A percentile compares a stretch with the other conserved stretches of the same genome.
Conservation (phyloP, 2,329 filamentous ascomycete species). For the Penicillium sp. region DNA sequence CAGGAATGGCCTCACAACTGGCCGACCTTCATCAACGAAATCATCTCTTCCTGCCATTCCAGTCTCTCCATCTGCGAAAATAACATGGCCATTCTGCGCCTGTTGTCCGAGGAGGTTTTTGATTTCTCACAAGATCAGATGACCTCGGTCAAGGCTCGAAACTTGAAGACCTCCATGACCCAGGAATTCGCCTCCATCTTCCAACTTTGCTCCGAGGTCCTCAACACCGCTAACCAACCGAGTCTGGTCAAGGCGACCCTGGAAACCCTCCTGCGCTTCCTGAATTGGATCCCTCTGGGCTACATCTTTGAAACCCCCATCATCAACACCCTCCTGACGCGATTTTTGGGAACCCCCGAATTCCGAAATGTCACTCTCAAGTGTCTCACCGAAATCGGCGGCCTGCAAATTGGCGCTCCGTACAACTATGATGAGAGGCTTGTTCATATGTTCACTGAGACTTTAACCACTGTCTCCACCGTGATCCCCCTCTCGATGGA, state of each 20-base stretch:
- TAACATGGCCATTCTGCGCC: conserved; percentile 96
- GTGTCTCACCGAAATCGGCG: conserved; percentile 94
- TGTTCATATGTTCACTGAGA: conserved; percentile 97
- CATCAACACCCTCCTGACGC: conserved; percentile 88
- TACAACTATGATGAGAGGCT: conserved; percentile 90
- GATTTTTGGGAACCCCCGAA: conserved; percentile 89
- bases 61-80: conserved; percentile 98
- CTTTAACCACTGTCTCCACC: conserved; percentile 84
- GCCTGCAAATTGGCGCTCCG: conserved; percentile 77
- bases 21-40: conserved; percentile 99
- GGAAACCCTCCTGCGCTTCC: conserved; percentile 91
- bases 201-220: conserved; percentile 92
- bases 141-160: conserved; percentile 96
- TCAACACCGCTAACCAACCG: conserved; percentile 83
- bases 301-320: conserved; percentile 98
- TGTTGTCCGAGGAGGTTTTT: conserved; percentile 97
- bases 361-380: conserved; percentile 97
- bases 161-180: conserved; percentile 98
- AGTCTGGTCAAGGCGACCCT: conserved; percentile 94
- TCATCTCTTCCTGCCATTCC: conserved; percentile 92
- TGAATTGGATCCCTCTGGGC: conserved; percentile 98
- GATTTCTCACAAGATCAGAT: conserved; percentile 98
- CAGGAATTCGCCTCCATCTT: conserved; percentile 98
- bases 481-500: conserved; percentile 91
- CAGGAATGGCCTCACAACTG: conserved; percentile 99